Conservation (phyloP, 306 rosid species). For the Ziziphus jujuba region DNA sequence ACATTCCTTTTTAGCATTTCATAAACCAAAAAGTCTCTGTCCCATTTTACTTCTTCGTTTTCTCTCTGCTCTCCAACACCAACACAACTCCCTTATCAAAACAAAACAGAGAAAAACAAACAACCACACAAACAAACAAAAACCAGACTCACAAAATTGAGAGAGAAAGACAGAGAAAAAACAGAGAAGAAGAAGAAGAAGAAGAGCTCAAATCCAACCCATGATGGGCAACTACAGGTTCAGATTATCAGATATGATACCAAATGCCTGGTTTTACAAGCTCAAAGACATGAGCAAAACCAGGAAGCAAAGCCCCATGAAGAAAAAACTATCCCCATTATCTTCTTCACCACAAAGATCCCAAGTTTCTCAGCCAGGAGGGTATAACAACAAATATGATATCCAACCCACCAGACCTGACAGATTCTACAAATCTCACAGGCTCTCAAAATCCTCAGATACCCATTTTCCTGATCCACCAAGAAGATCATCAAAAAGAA, state of each 20-base stretch:
- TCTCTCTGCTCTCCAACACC: slow-evolving; percentile 32
- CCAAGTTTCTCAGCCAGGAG: slow-evolving; percentile 28
- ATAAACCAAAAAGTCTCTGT: slow-evolving; percentile 22
- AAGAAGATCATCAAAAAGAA: slow-evolving; percentile 62
- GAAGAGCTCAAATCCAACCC: not conserved
- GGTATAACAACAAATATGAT: slow-evolving; percentile 36
- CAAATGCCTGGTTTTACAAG: slow-evolving; percentile 88
- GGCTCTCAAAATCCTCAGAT: slow-evolving; percentile 39
- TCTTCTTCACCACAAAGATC: slow-evolving; percentile 44
- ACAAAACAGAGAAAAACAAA: slow-evolving; percentile 21
- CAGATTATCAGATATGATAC: slow-evolving; percentile 73
- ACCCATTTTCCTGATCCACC: slow-evolving; percentile 58
- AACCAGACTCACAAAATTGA: not conserved
- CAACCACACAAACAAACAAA: slow-evolving; percentile 16
- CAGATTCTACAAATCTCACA: slow-evolving; percentile 40
- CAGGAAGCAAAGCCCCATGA: slow-evolving; percentile 44
- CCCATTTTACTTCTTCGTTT: not conserved
- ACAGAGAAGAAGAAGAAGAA: not conserved
- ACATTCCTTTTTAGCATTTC: not conserved
- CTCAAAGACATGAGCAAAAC: slow-evolving; percentile 68
- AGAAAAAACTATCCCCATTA: slow-evolving; percentile 47
- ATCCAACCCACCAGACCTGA: slow-evolving; percentile 41
- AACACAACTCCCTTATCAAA: slow-evolving; percentile 17
- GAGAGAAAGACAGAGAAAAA: slow-evolving; percentile 14
- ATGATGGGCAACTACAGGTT: slow-evolving; percentile 76